A percentile compares a stretch with the other conserved stretches of the same genome.
phyloP scores from a whole-genome alignment of 305 asterid species.

The Fraxinus albicans region DNA sequence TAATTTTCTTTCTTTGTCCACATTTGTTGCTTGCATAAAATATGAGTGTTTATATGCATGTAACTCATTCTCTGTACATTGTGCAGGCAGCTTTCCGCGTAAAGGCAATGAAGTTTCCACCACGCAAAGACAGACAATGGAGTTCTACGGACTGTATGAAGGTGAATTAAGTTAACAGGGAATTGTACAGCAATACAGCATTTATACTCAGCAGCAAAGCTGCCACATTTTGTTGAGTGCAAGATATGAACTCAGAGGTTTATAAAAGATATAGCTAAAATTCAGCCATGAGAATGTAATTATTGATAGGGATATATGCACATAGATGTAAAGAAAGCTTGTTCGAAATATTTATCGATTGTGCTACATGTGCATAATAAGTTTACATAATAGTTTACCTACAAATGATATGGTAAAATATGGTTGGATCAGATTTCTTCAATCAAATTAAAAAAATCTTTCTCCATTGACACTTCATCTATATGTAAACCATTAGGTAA shows the following conservation, averaged over 20 bases:
- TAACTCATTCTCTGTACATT: background rate
- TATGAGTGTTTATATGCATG: background rate
- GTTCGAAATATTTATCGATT: background rate
- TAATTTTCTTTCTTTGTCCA: background rate
- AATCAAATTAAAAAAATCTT: too few species aligned
- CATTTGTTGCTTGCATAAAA: background rate
- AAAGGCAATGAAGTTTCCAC: slow-evolving; percentile 61
- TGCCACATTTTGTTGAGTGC: slow-evolving; percentile 32
- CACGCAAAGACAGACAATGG: slow-evolving; percentile 34
- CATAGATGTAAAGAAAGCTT: slow-evolving; percentile 2
- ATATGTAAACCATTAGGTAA: too few species aligned
- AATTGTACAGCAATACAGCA: slow-evolving; percentile 66
- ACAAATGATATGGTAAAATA: too few species aligned
- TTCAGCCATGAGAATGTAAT: background rate
- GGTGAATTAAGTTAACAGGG: background rate
- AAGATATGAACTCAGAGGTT: slow-evolving; percentile 14
- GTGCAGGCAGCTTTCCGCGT: slow-evolving; percentile 75
- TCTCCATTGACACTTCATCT: too few species aligned
- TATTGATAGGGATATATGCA: slow-evolving; percentile 17
- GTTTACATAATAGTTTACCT: too few species aligned
- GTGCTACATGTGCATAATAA: too few species aligned
- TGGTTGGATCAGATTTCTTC: too few species aligned
- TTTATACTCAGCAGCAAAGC: slow-evolving; percentile 36
- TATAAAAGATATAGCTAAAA: slow-evolving; percentile 6
- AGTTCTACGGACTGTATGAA: slow-evolving; percentile 52